Conservation (phyloP, 305 asterid species). For the Rubia occidens region DNA sequence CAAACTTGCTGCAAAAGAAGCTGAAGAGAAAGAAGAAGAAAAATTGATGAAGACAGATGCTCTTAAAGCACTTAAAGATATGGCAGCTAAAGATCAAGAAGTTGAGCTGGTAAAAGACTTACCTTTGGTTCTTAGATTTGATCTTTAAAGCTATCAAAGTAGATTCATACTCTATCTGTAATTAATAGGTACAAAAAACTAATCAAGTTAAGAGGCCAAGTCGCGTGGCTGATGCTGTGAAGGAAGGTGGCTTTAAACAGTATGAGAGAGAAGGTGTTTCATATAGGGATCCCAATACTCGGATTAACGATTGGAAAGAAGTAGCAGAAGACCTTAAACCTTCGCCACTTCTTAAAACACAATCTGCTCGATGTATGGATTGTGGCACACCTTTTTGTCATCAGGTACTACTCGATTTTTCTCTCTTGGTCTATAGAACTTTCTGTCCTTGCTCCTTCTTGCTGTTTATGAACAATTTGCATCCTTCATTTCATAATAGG, state of each 20-base stretch:
- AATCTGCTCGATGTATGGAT: constrained; percentile 99
- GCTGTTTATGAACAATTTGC: not conserved
- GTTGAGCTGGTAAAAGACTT: constrained; percentile 35
- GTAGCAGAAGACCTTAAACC: constrained; percentile 80
- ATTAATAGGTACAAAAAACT: constrained; percentile 44
- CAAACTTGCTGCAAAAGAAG: constrained; percentile 45
- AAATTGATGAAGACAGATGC: constrained; percentile 72
- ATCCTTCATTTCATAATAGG: constrained; percentile 32
- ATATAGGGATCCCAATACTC: constrained; percentile 71
- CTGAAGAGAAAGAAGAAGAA: constrained; percentile 56
- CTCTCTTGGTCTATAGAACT: not conserved
- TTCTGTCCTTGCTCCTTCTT: not conserved
- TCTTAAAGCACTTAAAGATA: constrained; percentile 85
- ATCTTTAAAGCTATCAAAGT: not conserved
- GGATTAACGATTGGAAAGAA: constrained; percentile 87
- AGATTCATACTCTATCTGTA: not conserved
- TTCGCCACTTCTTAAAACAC: constrained; percentile 80
- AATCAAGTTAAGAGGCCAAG: constrained; percentile 49
- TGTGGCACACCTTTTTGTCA: constrained; percentile 99
- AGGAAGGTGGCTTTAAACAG: constrained; percentile 82
- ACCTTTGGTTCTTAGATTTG: not conserved
- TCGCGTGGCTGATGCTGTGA: constrained; percentile 64
- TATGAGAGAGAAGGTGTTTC: constrained; percentile 83
- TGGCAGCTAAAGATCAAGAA: constrained; percentile 43
- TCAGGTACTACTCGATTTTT: constrained; percentile 42